Evolutionary conservation across 1,284 basidiomycete species (phyloP).

Genomic region (Ganoderma boninense): DNA sequence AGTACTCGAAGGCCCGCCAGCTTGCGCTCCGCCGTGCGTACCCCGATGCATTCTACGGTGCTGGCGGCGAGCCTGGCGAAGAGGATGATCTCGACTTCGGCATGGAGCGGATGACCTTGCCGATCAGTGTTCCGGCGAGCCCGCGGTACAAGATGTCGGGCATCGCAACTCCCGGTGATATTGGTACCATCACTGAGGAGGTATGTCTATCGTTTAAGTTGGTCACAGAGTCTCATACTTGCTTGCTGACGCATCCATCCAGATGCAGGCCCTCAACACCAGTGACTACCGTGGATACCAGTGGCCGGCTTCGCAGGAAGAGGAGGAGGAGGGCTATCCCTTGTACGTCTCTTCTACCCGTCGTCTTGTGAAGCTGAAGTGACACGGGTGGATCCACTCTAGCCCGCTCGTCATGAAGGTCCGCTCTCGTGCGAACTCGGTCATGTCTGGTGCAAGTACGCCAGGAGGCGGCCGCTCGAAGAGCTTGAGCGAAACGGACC

Average conservation of each 20-base stretch:
- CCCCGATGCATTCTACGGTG: constrained; percentile 87
- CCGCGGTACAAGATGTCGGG: constrained; percentile 80
- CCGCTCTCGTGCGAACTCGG: constrained; percentile 85
- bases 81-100: constrained; percentile 72
- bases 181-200: constrained; percentile 95
- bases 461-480: constrained; percentile 82
- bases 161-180: constrained; percentile 88
- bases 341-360: constrained; percentile 62
- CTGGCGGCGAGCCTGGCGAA: constrained; percentile 51
- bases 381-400: not conserved
- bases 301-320: constrained; percentile 70
- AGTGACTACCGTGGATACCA: constrained; percentile 88
- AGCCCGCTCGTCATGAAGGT: constrained; percentile 94
- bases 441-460: constrained; percentile 89
- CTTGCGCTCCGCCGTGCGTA: constrained; percentile 93
- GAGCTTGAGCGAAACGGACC: constrained; percentile 85
- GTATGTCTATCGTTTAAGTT: constrained; percentile 44
- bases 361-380: not conserved
- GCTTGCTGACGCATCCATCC: not conserved
- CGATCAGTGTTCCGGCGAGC: constrained; percentile 87
- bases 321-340: constrained; percentile 92
- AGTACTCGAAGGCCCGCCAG: constrained; percentile 96
- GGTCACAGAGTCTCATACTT: too few relatives aligned
- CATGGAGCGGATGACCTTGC: constrained; percentile 67
- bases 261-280: constrained; percentile 89